These are phyloP conservation scores for Lunularia cruciata DNA, from an alignment of 225 moss, liverwort and hornwort genomes.

Conservation along the genomic window DNA sequence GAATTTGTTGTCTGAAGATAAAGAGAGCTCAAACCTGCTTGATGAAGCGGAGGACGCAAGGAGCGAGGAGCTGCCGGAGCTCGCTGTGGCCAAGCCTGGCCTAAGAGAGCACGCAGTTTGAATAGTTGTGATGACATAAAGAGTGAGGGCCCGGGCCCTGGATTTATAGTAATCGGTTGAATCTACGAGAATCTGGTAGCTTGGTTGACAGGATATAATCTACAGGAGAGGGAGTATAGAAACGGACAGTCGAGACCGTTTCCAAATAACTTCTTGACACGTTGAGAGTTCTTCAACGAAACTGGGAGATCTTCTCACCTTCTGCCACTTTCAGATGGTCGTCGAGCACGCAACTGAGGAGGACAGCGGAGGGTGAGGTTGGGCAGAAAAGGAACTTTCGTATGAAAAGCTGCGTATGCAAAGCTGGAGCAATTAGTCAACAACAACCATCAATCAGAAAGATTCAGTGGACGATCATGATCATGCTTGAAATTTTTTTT, in stretches of 20 bases:
- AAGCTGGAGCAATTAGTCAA: not conserved
- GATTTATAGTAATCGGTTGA: conserved; percentile 3
- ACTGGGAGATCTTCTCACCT: not conserved
- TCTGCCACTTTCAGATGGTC: conserved; percentile 10
- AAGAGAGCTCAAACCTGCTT: not conserved
- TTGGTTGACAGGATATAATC: no score
- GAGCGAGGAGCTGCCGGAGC: conserved; percentile 1
- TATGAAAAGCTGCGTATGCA: conserved; percentile 4
- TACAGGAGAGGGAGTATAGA: not conserved
- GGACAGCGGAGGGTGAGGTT: conserved; percentile 12
- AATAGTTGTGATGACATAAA: conserved; percentile 1
- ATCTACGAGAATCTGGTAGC: not conserved
- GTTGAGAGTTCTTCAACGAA: not conserved
- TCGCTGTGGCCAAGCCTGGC: conserved; percentile 3
- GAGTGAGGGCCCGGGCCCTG: not conserved
- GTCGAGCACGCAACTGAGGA: conserved; percentile 10
- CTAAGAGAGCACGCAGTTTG: not conserved
- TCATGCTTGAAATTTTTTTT: no score
- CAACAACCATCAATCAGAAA: not conserved
- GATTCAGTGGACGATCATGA: no score
- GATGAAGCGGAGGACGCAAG: not conserved
- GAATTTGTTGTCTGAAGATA: not conserved
- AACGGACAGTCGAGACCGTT: not conserved
- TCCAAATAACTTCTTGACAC: not conserved
- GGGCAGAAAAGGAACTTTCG: not conserved